Conservation (phyloP, 2,329 filamentous ascomycete genomes). For the Colletotrichum zoysiae region DNA sequence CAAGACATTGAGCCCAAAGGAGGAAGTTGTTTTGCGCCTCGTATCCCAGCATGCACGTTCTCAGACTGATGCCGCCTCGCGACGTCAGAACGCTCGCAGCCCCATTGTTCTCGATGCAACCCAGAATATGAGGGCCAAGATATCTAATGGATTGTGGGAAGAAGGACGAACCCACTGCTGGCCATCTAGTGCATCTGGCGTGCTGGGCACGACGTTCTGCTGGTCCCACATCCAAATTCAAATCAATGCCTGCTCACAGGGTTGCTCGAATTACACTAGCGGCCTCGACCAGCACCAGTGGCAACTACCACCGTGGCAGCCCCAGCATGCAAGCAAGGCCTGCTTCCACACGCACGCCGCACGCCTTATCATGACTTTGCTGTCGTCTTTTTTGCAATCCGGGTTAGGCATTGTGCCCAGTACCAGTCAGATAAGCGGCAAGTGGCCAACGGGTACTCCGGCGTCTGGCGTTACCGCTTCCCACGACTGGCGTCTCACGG, state of each 20-base stretch:
- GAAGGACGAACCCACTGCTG: slow-evolving; percentile 26
- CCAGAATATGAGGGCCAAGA: slow-evolving; percentile 26
- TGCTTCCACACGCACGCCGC: slow-evolving; percentile 17
- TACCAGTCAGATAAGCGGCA: slow-evolving; percentile 6
- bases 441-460: slow-evolving; percentile 12
- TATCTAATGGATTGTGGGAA: slow-evolving; percentile 1
- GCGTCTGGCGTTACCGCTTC: not conserved
- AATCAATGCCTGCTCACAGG: slow-evolving; percentile 41
- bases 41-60: slow-evolving; percentile 20
- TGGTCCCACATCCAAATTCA: slow-evolving; percentile 37
- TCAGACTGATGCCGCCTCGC: slow-evolving; percentile 32
- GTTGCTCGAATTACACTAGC: slow-evolving; percentile 25
- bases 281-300: slow-evolving; percentile 22
- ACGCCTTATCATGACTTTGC: slow-evolving; percentile 19
- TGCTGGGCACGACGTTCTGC: slow-evolving; percentile 17
- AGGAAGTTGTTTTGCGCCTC: slow-evolving; percentile 18
- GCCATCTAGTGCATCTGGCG: slow-evolving; percentile 27
- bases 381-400: slow-evolving; percentile 4
- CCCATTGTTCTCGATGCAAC: slow-evolving; percentile 37
- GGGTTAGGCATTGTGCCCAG: not conserved
- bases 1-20: slow-evolving; percentile 1
- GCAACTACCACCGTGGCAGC: slow-evolving; percentile 9
- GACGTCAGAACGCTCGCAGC: slow-evolving; percentile 26
- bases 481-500: slow-evolving; percentile 45
- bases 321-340: slow-evolving; percentile 14